These are phyloP conservation scores for Tetracladium setigerum DNA, from an alignment of 495 filamentous ascomycete species.

Conservation along the genomic window DNA sequence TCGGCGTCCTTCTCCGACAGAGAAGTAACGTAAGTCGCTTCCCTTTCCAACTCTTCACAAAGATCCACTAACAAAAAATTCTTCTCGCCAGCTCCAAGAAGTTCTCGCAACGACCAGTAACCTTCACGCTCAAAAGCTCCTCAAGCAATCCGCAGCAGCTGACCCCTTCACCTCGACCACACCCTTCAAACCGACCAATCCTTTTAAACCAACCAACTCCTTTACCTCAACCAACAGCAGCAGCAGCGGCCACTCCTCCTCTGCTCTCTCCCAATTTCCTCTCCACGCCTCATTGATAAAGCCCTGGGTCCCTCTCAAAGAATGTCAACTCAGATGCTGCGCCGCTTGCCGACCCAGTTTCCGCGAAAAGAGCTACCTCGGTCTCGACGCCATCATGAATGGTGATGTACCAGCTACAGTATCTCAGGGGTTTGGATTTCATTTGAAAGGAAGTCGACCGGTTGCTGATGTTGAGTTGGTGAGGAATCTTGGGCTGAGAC, in stretches of 20 bases:
- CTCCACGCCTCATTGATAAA: neutral
- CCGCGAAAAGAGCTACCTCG: conserved; percentile 36
- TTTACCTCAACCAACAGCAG: neutral
- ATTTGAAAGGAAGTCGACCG: conserved; percentile 12
- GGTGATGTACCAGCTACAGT: conserved; percentile 33
- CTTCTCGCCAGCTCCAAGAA: neutral
- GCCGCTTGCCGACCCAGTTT: conserved; percentile 38
- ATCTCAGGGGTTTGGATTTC: conserved; percentile 37
- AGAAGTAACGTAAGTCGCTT: conserved; percentile 19
- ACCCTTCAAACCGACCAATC: neutral
- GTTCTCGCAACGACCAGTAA: neutral
- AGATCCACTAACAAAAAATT: conserved; percentile 23
- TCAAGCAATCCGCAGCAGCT: neutral
- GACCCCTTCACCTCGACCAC: neutral
- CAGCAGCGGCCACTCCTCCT: neutral
- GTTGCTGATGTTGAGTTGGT: conserved; percentile 14
- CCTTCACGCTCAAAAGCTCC: neutral
- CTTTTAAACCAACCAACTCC: conserved; percentile 15
- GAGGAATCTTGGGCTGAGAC: conserved; percentile 16
- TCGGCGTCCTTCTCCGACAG: conserved; percentile 32
- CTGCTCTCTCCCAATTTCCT: neutral
- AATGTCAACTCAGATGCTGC: conserved; percentile 48
- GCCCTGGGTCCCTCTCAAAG: conserved; percentile 34
- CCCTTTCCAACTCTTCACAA: neutral
- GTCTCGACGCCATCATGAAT: conserved; percentile 39